Evolutionary conservation across 345 rosid species (phyloP), one percentile per base, ranked within the genome.

Genomic region (Adansonia digitata): DNA sequence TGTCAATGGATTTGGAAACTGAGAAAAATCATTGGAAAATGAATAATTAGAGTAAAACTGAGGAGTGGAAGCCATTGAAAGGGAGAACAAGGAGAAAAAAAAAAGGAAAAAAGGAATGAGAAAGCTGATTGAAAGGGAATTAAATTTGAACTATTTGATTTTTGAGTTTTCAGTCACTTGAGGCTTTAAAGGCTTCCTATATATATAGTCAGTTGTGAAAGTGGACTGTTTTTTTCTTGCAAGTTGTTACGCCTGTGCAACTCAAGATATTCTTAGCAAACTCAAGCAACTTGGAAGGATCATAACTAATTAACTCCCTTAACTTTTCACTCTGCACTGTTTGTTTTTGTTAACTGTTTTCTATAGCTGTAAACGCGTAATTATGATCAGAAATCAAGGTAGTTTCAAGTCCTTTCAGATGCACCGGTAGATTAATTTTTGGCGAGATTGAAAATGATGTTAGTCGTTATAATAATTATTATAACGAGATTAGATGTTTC

Each of bases 21-120:
- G 60, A 31, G 73, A 69, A 49, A 49, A n/a, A 34, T 69, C 73
- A 49, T 49, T 49, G 29, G 60, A 20, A 51, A 49, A 69, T 31
- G 60, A 51, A 69, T 49, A 69, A 49, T 49, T 69, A 9, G 59
- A 48, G 37, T 29, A 49, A 2, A 69, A 12, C 29, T 69, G 56
- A 1, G 73, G 73, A 49, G n/a, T 6, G 6, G 59, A 69, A 69
- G 60, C 45, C 73, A 69, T 68, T 49, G 27, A 15, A 27, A 13
- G 6, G 15, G 40, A 5, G 29, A 55, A 9, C 27, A 31, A 31
- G 34, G n/a, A n/a, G n/a, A n/a, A n/a, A n/a, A n/a, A n/a, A n/a
- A n/a, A n/a, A n/a, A n/a, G n/a, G 53, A 17, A 62, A 67, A 29
- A 69, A 34, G 6, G 14, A 45, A 27, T 7, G 27, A 56, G 22